Evolutionary conservation across 2,329 filamentous ascomycete genomes (phyloP).

Genomic region (Arthrobotrys pseudoclavata): DNA sequence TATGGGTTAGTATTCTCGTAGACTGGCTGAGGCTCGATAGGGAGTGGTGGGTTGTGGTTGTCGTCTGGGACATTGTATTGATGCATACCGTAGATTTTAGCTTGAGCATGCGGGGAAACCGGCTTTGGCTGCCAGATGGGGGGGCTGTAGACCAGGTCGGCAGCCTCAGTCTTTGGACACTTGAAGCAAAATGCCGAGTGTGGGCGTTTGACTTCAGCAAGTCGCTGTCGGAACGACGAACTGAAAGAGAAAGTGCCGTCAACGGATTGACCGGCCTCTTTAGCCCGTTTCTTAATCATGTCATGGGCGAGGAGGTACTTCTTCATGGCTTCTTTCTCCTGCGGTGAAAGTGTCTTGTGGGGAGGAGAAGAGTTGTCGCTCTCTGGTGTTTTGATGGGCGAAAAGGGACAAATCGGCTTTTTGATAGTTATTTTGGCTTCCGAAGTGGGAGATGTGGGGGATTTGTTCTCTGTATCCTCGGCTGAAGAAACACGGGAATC

Average conservation of each 20-base stretch:
- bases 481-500: constrained; percentile 1
- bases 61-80: neutral
- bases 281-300: neutral
- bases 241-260: neutral
- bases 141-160: neutral
- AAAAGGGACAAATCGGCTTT: neutral
- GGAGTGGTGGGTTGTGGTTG: neutral
- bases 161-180: neutral
- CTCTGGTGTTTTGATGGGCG: neutral
- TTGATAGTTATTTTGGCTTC: neutral
- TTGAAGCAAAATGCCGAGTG: neutral
- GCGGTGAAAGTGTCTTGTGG: constrained; percentile 15
- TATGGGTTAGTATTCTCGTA: neutral
- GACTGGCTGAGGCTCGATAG: neutral
- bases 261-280: neutral
- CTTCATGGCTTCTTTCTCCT: constrained; percentile 31
- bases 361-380: neutral
- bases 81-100: constrained; percentile 33
- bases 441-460: neutral
- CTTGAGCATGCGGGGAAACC: constrained; percentile 38
- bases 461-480: neutral
- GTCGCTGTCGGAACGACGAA: neutral
- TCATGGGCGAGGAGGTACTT: constrained; percentile 18
- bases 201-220: neutral
- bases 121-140: constrained; percentile 39